Evolutionary conservation across 208 protist genomes (phyloP), one percentile per base, ranked within the genome.

Genomic region (Acanthamoeba pearcei): DNA sequence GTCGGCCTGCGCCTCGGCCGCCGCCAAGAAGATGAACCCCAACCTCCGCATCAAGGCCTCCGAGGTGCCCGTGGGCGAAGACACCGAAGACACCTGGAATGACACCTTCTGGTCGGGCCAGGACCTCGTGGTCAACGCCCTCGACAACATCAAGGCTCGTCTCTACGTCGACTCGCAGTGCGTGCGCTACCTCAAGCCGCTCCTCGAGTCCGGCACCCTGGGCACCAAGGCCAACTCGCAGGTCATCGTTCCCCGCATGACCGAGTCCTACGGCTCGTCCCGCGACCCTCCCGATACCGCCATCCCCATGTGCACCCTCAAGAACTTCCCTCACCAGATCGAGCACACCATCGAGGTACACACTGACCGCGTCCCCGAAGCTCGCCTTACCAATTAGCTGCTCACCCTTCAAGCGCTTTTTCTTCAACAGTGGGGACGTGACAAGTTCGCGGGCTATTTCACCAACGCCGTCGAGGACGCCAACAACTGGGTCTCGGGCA

Each of bases 291-390:
- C 99, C 53, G 99, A 99, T 97, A 99, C 99, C 96, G 97, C 97
- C 29, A 99, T 99, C 96, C 99, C 99, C 42, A 98, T 99, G 27
- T 99, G 99, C 97, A 99, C 99, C 22, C 97, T 99, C 32, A 99
- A 99, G 97, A 99, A 99, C 96, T 99, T 99, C 97, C 99, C 99
- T 32, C 99, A 99, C 96, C 97, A 98, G 51, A 99, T 99, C 97
- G 99, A 99, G 97, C 99, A 99, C 97, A 99, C 98, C 29, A 99
- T 99, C 94, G 98, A 99, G 97, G 99, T 98, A 98, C 97, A 98
- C 19, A 96, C 98, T 35, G 24, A 57, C 12, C 53, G 10, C 53
- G 53, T 19, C 6, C 17, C 17, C 15, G 17, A 57, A 12, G 53
- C 10, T 35, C 98, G 99, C 86, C 96, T 98, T 85, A 6, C 2